Conservation (phyloP, 805 yeast genomes). For the Saccharomycopsis sp. region DNA sequence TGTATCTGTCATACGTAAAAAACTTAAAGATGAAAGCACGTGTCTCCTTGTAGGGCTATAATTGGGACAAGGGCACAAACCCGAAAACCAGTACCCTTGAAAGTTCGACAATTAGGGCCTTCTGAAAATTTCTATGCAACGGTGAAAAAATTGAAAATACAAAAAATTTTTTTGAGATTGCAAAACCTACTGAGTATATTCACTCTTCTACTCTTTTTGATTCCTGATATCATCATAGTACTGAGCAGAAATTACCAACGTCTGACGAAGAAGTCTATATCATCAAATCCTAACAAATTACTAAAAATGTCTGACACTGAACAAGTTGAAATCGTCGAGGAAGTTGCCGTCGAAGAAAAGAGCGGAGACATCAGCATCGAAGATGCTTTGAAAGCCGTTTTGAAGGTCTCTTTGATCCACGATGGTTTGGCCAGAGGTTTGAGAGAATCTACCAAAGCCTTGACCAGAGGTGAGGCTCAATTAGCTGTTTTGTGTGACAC, state of each 20-base stretch:
- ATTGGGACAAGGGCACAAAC: too few species aligned
- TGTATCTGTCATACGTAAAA: not conserved
- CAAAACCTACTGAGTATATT: not conserved
- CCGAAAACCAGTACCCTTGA: too few species aligned
- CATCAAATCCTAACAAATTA: constrained; percentile 22
- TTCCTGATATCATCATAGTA: constrained; percentile 26
- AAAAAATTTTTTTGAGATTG: not conserved
- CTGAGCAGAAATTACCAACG: constrained; percentile 46
- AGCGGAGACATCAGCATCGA: constrained; percentile 90
- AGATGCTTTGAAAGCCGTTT: constrained; percentile 96
- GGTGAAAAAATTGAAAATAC: not conserved
- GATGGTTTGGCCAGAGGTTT: constrained; percentile 99
- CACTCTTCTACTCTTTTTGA: not conserved
- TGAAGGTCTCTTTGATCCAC: constrained; percentile 95
- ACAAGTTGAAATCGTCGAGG: constrained; percentile 82
- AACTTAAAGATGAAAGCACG: too few species aligned
- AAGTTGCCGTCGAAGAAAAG: constrained; percentile 71
- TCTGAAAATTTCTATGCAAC: too few species aligned
- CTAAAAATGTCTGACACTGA: constrained; percentile 86
- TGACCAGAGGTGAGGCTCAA: constrained; percentile 96
- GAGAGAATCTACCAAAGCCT: constrained; percentile 99
- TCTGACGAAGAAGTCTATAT: constrained; percentile 70
- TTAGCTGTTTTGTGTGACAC: constrained; percentile 96
- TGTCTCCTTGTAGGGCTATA: not conserved
- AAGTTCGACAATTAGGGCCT: not conserved